Evolutionary conservation across 1,284 basidiomycete genomes (phyloP).

Genomic region (Puccinia triticina): DNA sequence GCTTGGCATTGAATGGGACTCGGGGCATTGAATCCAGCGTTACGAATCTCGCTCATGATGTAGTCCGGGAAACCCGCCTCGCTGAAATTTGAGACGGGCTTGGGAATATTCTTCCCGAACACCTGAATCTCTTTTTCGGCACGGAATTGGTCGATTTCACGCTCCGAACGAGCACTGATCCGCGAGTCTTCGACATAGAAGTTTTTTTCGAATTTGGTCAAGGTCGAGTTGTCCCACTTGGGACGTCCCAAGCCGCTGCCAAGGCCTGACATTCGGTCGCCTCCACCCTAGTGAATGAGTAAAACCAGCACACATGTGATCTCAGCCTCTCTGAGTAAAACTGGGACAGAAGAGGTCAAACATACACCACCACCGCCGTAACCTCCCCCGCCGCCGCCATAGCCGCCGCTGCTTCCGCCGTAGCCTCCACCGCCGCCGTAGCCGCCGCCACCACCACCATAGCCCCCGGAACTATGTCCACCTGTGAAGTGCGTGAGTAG

Average conservation of each 20-base stretch:
- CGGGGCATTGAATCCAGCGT: conserved; percentile 85
- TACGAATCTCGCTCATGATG: conserved; percentile 86
- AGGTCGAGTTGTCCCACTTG: conserved; percentile 75
- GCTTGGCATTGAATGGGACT: conserved; percentile 97
- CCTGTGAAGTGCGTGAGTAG: conserved; percentile 8
- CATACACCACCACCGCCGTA: conserved; percentile 52
- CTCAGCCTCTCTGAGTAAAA: not conserved
- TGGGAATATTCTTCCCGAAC: conserved; percentile 83
- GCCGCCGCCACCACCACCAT: conserved; percentile 20
- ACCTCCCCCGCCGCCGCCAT: conserved; percentile 49
- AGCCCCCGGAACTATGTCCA: conserved; percentile 11
- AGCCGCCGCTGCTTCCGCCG: conserved; percentile 52
- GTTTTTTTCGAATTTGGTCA: conserved; percentile 78
- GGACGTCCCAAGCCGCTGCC: conserved; percentile 80
- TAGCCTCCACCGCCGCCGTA: conserved; percentile 21
- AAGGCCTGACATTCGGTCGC: conserved; percentile 80
- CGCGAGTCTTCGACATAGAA: conserved; percentile 94
- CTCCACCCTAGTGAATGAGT: conserved; percentile 60
- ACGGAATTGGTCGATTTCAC: conserved; percentile 86
- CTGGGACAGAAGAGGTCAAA: not conserved
- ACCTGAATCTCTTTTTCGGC: conserved; percentile 84
- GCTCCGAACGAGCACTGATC: conserved; percentile 75
- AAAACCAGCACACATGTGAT: conserved; percentile 34
- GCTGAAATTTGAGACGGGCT: conserved; percentile 88
- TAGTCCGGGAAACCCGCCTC: conserved; percentile 96